Percentiles rank a stretch among this genome's conserved stretches.
Evolutionary conservation across 106 monocot genomes (phyloP).

Genomic region (Phalaenopsis aphrodite): DNA sequence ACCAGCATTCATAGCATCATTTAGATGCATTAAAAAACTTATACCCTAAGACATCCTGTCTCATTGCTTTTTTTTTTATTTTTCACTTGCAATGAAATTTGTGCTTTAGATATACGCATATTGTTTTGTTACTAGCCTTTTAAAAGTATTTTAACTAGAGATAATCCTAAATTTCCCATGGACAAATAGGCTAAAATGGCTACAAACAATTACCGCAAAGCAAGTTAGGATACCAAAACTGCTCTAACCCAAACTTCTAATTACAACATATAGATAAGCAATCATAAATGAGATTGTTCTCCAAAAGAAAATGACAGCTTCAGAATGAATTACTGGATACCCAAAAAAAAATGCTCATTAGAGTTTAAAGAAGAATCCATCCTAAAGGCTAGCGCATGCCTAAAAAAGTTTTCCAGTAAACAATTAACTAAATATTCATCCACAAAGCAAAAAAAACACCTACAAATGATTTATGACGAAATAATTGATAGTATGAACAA

Average conservation of each 20-base stretch:
- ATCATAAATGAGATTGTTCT: neutral
- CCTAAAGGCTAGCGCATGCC: neutral
- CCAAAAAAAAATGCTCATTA: neutral
- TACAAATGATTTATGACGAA: neutral
- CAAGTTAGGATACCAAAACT: neutral
- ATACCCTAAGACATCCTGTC: no score
- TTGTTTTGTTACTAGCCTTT: no score
- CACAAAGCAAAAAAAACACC: conserved; percentile 4
- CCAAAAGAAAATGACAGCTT: neutral
- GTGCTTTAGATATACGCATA: no score
- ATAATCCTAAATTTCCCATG: no score
- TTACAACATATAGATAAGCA: neutral
- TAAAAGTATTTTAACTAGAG: no score
- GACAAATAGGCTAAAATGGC: neutral
- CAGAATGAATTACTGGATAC: neutral
- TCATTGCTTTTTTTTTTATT: no score
- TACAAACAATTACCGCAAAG: neutral
- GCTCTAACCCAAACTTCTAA: neutral
- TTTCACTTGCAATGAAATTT: no score
- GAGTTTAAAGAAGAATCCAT: neutral
- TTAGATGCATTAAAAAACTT: no score
- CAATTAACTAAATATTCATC: neutral
- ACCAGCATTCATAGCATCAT: no score
- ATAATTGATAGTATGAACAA: neutral
- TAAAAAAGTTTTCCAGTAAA: neutral